Evolutionary conservation across 2,329 filamentous ascomycete genomes (phyloP), one percentile per base, ranked within the genome.

Genomic region (Phoma herbarum): DNA sequence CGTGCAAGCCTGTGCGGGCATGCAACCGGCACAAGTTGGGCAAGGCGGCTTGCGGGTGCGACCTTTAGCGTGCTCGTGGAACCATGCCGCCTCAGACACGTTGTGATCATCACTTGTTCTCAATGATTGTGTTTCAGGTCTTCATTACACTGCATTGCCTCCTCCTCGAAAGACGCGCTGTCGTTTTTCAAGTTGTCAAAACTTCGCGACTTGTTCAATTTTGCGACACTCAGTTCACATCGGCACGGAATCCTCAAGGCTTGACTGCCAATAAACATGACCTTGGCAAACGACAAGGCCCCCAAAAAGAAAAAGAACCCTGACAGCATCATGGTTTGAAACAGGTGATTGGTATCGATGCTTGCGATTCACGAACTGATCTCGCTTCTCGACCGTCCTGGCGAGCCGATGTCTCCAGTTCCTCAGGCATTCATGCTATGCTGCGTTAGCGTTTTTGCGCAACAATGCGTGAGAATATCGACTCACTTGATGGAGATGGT

Each of bases 401-500:
- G 6, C 5, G 7, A 43, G 41, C 11, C 23, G n/a, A 43, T n/a
- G 14, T 43, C 22, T 25, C 23, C 11, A 4, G 3, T 25, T 10
- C 22, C 23, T 50, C 8, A 59, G 4, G 50, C 57, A 29, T 51
- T 55, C 57, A 59, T 37, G 28, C 57, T 59, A n/a, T 22, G 14
- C 2, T n/a, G 12, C n/a, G 28, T 59, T 35, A 59, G 33, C 22
- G 7, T 4, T 22, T 11, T 2, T 16, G n/a, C 1, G 35, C 37
- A 50, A 16, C 35, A 18, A 25, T n/a, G 29, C n/a, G 22, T 22
- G 29, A 12, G 11, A 42, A 11, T 20, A 12, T 12, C 16, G 14
- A 67, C 67, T 64, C 62, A 68, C 69, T 72, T 72, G 60, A 77
- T 73, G 7, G 39, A 52, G 46, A 77, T 68, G 5, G 66, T 70